Evolutionary conservation across 73 alveolate genomes (phyloP).

Genomic region (Tetrahymena malaccensis): DNA sequence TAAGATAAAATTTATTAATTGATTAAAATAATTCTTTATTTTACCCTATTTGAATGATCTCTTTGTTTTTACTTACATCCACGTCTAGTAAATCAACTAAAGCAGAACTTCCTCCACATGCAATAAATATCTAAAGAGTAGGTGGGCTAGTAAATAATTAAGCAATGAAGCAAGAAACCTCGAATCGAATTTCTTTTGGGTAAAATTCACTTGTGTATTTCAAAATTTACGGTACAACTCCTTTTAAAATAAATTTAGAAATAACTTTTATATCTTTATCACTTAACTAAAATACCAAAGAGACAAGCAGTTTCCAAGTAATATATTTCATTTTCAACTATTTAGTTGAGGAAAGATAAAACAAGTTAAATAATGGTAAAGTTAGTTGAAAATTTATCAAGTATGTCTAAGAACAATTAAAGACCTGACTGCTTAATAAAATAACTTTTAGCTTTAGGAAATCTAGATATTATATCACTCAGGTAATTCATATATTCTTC

Average conservation of each 20-base stretch:
- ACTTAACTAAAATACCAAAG: background rate
- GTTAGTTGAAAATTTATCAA: conserved; percentile 3
- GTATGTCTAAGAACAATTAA: conserved; percentile 13
- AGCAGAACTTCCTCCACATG: conserved; percentile 46
- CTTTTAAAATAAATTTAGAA: background rate
- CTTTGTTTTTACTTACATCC: conserved; percentile 27
- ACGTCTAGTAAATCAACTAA: conserved; percentile 37
- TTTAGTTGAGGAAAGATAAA: conserved; percentile 28
- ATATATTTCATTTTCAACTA: conserved; percentile 36
- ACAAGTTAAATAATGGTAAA: conserved; percentile 12
- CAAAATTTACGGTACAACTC: background rate
- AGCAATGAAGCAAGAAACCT: conserved; percentile 45
- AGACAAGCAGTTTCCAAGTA: conserved; percentile 29
- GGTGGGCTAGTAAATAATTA: conserved; percentile 8
- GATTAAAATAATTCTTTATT: background rate
- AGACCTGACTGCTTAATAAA: background rate
- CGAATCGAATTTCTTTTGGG: conserved; percentile 48
- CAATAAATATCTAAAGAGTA: conserved; percentile 5
- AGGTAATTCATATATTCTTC: background rate
- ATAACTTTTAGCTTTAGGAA: background rate
- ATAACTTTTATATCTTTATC: background rate
- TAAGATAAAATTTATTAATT: no score
- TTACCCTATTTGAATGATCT: conserved; percentile 25
- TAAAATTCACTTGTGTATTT: conserved; percentile 24
- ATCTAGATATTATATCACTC: conserved; percentile 7